A percentile compares a stretch with the other conserved stretches of the same genome.
Evolutionary conservation across 1,284 basidiomycete genomes (phyloP).

Genomic region (Cutaneotrichosporon daszewskae): DNA sequence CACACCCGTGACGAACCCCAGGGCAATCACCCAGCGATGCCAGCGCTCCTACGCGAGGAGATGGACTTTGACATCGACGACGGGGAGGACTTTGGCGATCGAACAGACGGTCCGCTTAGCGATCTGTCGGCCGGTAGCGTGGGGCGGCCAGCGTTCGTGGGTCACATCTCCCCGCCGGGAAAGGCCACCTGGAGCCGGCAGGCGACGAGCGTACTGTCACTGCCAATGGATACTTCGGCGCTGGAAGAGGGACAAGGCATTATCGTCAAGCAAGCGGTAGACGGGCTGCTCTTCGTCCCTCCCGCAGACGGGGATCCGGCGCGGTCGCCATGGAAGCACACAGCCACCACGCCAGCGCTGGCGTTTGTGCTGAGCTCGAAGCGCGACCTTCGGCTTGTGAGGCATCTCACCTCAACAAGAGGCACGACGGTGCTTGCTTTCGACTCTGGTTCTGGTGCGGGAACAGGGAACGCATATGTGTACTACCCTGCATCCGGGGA

Average conservation of each 20-base stretch:
- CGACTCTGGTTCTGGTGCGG: conserved; percentile 57
- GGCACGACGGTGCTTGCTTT: conserved; percentile 62
- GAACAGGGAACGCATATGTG: conserved; percentile 68
- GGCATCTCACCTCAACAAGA: conserved; percentile 53
- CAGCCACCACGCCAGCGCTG: conserved; percentile 75
- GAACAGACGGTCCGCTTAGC: background rate
- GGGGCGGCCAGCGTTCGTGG: conserved; percentile 33
- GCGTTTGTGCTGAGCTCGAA: conserved; percentile 93
- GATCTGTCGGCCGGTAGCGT: conserved; percentile 50
- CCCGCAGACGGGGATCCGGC: conserved; percentile 22
- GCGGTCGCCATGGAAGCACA: conserved; percentile 63
- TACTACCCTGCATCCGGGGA: conserved; percentile 54
- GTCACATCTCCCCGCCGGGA: conserved; percentile 23
- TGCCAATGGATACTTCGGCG: conserved; percentile 29
- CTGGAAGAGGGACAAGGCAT: conserved; percentile 49
- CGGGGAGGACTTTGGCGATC: conserved; percentile 47
- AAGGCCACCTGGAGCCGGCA: conserved; percentile 28
- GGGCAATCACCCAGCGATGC: conserved; percentile 34
- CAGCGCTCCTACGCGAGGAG: conserved; percentile 44
- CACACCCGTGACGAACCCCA: conserved; percentile 20
- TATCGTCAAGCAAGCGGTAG: conserved; percentile 71
- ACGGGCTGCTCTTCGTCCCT: conserved; percentile 65
- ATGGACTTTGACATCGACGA: conserved; percentile 46
- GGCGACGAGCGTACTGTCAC: conserved; percentile 26
- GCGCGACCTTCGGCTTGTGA: conserved; percentile 74